A percentile compares a stretch with the other conserved stretches of the same genome.
Conservation (phyloP, 208 protist species). For the Angomonas ambiguus region DNA sequence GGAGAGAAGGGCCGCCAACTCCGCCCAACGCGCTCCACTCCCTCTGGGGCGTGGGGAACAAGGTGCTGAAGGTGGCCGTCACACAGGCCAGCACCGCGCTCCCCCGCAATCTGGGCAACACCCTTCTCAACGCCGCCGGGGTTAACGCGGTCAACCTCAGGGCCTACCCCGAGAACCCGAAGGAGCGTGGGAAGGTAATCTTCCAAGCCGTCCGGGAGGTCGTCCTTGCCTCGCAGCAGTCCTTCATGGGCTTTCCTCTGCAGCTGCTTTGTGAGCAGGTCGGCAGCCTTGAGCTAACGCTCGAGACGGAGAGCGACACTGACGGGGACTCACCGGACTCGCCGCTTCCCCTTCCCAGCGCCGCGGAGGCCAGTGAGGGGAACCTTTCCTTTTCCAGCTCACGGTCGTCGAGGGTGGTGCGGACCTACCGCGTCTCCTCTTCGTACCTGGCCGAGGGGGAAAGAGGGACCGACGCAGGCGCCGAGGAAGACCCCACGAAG, state of each 20-base stretch:
- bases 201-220: slow-evolving; percentile 45
- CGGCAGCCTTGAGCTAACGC: slow-evolving; percentile 32
- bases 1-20: slow-evolving; percentile 16
- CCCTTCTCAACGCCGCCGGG: slow-evolving; percentile 15
- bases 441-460: background rate
- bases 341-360: background rate
- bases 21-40: background rate
- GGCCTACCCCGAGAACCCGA: slow-evolving; percentile 26
- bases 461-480: background rate
- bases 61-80: background rate
- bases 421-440: background rate
- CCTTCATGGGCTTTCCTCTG: slow-evolving; percentile 65
- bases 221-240: slow-evolving; percentile 57
- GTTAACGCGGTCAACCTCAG: slow-evolving; percentile 21
- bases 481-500: background rate
- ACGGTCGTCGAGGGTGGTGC: background rate
- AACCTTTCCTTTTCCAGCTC: background rate
- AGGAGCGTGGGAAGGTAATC: slow-evolving; percentile 26
- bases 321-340: background rate
- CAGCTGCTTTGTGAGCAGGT: slow-evolving; percentile 61
- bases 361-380: background rate
- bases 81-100: background rate
- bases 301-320: slow-evolving; percentile 20
- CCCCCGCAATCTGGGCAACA: slow-evolving; percentile 17
- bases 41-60: background rate